Conservation (phyloP, 495 filamentous ascomycete genomes). For the Penicillium daleae region DNA sequence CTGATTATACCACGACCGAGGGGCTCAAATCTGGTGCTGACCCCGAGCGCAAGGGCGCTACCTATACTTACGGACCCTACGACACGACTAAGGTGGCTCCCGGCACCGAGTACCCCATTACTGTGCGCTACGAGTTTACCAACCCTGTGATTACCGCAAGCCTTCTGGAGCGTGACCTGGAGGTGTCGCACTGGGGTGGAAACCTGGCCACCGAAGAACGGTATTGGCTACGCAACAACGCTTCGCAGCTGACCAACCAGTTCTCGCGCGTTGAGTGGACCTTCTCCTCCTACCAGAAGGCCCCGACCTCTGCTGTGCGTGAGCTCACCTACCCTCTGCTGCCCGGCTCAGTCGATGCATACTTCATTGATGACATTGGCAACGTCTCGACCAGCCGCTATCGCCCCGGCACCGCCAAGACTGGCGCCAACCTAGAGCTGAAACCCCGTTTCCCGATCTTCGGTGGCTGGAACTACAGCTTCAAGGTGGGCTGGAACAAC, state of each 20-base stretch:
- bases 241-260: constrained; percentile 77
- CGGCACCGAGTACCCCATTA: constrained; percentile 69
- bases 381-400: constrained; percentile 95
- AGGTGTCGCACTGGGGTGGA: constrained; percentile 97
- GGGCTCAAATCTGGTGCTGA: constrained; percentile 67
- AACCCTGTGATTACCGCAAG: constrained; percentile 80
- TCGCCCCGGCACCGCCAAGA: constrained; percentile 66
- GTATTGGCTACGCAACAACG: constrained; percentile 86
- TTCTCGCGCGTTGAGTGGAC: constrained; percentile 90
- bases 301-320: constrained; percentile 74
- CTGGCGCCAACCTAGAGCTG: constrained; percentile 83
- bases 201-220: constrained; percentile 94
- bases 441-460: constrained; percentile 93
- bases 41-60: constrained; percentile 80
- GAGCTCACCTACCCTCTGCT: constrained; percentile 79
- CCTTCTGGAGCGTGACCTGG: constrained; percentile 82
- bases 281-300: constrained; percentile 70
- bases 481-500: constrained; percentile 92
- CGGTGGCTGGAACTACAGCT: constrained; percentile 96
- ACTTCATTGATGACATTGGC: constrained; percentile 96
- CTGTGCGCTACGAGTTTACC: constrained; percentile 93
- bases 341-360: constrained; percentile 77
- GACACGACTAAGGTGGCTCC: constrained; percentile 67
- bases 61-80: constrained; percentile 93
- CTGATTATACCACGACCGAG: constrained; percentile 79